Conservation (phyloP, 2,329 filamentous ascomycete genomes). For the Annulohypoxylon truncatum region DNA sequence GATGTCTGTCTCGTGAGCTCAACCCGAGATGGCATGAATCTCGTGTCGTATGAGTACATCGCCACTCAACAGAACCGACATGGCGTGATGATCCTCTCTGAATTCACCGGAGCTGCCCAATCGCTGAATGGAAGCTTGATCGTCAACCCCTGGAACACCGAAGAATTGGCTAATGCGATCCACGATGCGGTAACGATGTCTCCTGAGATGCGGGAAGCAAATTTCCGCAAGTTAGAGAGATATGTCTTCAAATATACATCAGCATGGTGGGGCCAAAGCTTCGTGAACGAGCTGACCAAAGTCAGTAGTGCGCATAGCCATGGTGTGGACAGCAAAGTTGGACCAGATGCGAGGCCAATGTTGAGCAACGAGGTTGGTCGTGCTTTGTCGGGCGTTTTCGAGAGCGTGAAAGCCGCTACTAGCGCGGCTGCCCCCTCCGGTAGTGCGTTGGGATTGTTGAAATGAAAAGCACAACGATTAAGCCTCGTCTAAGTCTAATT, state of each 20-base stretch:
- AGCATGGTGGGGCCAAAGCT: constrained; percentile 95
- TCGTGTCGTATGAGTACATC: constrained; percentile 98
- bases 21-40: constrained; percentile 98
- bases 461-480: constrained; percentile 7
- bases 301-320: constrained; percentile 52
- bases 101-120: constrained; percentile 96
- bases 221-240: constrained; percentile 91
- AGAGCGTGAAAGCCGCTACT: constrained; percentile 46
- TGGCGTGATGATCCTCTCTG: constrained; percentile 93
- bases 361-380: constrained; percentile 42
- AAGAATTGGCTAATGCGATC: constrained; percentile 91
- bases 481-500: neutral
- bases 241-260: constrained; percentile 99
- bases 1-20: constrained; percentile 94
- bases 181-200: constrained; percentile 98
- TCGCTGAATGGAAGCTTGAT: constrained; percentile 93
- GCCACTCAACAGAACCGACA: constrained; percentile 91
- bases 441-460: constrained; percentile 26
- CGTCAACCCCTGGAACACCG: constrained; percentile 98
- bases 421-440: constrained; percentile 45
- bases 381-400: constrained; percentile 45
- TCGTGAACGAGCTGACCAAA: constrained; percentile 83
- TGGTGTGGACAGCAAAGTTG: constrained; percentile 41
- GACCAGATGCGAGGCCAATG: constrained; percentile 34
- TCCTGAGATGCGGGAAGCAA: constrained; percentile 84